Evolutionary conservation across 106 monocot species (phyloP).

Genomic region (Acorus calamus): DNA sequence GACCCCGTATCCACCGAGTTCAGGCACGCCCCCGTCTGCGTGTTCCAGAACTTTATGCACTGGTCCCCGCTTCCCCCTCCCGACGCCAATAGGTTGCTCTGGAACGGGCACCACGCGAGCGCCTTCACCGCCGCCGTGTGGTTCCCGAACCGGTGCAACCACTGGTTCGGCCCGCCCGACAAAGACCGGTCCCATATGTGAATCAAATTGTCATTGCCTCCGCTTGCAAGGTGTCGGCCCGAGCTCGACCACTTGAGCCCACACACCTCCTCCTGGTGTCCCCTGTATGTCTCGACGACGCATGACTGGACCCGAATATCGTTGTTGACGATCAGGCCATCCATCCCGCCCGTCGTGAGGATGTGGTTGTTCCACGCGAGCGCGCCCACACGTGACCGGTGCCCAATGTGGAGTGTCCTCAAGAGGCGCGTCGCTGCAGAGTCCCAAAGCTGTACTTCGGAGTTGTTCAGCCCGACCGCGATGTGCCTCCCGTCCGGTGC

Average conservation of each 20-base stretch:
- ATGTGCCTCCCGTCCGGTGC: constrained; percentile 57
- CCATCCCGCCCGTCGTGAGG: constrained; percentile 51
- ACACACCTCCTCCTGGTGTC: constrained; percentile 48
- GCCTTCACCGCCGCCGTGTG: constrained; percentile 55
- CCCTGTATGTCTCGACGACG: constrained; percentile 26
- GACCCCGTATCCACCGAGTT: constrained; percentile 52
- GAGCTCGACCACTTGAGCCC: constrained; percentile 55
- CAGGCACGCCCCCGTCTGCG: constrained; percentile 36
- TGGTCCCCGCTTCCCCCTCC: constrained; percentile 40
- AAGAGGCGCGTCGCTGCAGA: constrained; percentile 29
- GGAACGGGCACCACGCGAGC: constrained; percentile 61
- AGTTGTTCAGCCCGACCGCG: constrained; percentile 48
- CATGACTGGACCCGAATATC: constrained; percentile 33
- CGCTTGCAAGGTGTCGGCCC: constrained; percentile 41
- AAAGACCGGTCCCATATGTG: constrained; percentile 49
- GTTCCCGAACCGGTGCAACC: constrained; percentile 28
- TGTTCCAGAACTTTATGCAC: constrained; percentile 70
- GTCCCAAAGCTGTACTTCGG: constrained; percentile 56
- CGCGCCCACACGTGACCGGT: constrained; percentile 37
- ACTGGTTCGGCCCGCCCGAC: constrained; percentile 15
- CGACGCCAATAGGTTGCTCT: constrained; percentile 47
- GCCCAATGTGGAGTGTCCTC: constrained; percentile 39
- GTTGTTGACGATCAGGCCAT: constrained; percentile 50
- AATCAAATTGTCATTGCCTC: constrained; percentile 52
- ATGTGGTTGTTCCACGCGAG: constrained; percentile 57